Conservation (phyloP, 1,284 basidiomycete species). For the Malassezia sp. region DNA sequence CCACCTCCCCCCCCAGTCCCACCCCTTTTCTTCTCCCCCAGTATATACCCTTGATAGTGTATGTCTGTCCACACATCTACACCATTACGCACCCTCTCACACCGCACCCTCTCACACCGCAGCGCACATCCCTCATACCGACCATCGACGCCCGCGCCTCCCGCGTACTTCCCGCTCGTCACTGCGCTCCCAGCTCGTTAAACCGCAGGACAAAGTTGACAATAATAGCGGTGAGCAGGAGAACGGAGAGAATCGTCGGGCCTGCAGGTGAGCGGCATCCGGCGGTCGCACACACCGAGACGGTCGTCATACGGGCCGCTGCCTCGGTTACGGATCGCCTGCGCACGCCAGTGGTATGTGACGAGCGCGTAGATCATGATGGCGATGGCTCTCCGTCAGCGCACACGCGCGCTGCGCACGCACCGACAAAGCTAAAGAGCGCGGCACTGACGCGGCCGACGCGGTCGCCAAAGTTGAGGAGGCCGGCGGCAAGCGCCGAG, state of each 20-base stretch:
- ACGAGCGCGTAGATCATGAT: constrained; percentile 93
- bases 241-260: constrained; percentile 43
- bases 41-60: too few species aligned
- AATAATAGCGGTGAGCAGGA: constrained; percentile 43
- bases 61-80: too few species aligned
- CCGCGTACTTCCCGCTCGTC: too few species aligned
- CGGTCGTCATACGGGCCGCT: constrained; percentile 95
- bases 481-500: constrained; percentile 43
- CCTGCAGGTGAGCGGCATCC: constrained; percentile 12
- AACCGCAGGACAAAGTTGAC: constrained; percentile 47
- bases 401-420: constrained; percentile 41
- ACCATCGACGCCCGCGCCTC: too few species aligned
- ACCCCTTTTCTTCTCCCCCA: too few species aligned
- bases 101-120: too few species aligned
- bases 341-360: constrained; percentile 91
- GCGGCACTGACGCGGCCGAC: constrained; percentile 82
- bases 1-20: too few species aligned
- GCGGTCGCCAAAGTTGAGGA: constrained; percentile 47
- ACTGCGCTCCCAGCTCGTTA: too few species aligned
- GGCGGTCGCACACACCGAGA: constrained; percentile 53
- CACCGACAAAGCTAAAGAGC: constrained; percentile 82
- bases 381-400: constrained; percentile 61
- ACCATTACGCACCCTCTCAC: too few species aligned
- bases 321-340: constrained; percentile 78
- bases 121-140: too few species aligned